A percentile compares a stretch with the other conserved stretches of the same genome.
phyloP scores from a whole-genome alignment of 108 stramenopile genomes.

The Fistulifera pelliculosa region DNA sequence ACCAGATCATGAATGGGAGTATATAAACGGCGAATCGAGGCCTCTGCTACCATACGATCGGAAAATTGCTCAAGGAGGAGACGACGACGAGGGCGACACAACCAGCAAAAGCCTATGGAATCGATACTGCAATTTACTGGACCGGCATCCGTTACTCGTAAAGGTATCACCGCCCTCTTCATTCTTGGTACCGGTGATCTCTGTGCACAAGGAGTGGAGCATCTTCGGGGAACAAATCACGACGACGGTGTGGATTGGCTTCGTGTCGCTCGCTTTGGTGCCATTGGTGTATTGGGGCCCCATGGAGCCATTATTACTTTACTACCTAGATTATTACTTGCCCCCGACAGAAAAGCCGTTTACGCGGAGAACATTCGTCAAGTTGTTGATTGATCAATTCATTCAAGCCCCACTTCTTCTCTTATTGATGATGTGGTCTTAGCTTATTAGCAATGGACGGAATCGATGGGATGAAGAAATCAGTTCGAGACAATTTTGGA shows the following conservation, averaged over 20 bases:
- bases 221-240: constrained; percentile 13
- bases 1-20: too few relatives aligned
- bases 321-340: constrained; percentile 20
- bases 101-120: constrained; percentile 9
- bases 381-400: constrained; percentile 30
- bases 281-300: constrained; percentile 28
- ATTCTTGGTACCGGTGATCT: constrained; percentile 27
- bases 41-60: too few relatives aligned
- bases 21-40: too few relatives aligned
- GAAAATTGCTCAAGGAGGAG: too few relatives aligned
- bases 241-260: constrained; percentile 8
- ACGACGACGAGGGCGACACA: too few relatives aligned
- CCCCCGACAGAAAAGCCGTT: constrained; percentile 30
- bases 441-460: constrained; percentile 17
- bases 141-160: constrained; percentile 14
- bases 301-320: constrained; percentile 32
- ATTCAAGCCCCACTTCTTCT: constrained; percentile 26
- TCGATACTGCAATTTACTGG: constrained; percentile 13
- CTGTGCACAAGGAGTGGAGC: constrained; percentile 23
- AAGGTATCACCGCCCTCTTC: constrained; percentile 30
- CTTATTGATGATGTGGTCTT: constrained; percentile 16
- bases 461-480: constrained; percentile 10
- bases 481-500: constrained; percentile 13
- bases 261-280: constrained; percentile 16
- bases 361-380: constrained; percentile 22